Percentiles rank a stretch among this genome's conserved stretches.
Conservation (phyloP, 2,329 filamentous ascomycete genomes). For the Trichoderma brevicompactum region DNA sequence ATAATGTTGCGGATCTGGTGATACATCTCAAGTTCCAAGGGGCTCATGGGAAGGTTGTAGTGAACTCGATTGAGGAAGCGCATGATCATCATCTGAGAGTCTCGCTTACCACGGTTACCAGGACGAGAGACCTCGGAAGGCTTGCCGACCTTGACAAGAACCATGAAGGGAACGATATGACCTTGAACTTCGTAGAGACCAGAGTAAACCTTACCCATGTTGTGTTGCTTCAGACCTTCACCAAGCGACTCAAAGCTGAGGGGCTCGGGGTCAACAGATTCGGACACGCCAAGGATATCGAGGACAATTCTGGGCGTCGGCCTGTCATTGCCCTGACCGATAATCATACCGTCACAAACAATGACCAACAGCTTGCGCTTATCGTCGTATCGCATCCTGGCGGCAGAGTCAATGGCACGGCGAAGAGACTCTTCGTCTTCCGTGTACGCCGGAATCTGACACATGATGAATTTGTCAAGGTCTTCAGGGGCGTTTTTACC, state of each 20-base stretch:
- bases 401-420: slow-evolving; percentile 94
- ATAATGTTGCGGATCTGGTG: slow-evolving; percentile 99
- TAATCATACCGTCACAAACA: slow-evolving; percentile 98
- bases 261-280: slow-evolving; percentile 91
- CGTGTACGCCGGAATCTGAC: slow-evolving; percentile 95
- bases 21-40: slow-evolving; percentile 95
- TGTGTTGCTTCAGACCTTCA: slow-evolving; percentile 96
- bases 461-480: slow-evolving; percentile 97
- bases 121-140: slow-evolving; percentile 93
- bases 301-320: slow-evolving; percentile 94
- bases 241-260: slow-evolving; percentile 96
- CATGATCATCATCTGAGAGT: slow-evolving; percentile 98
- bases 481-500: slow-evolving; percentile 92
- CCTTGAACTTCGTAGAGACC: slow-evolving; percentile 97
- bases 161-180: slow-evolving; percentile 96
- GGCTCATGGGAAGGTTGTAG: slow-evolving; percentile 95
- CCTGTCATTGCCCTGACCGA: slow-evolving; percentile 95
- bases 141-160: slow-evolving; percentile 97
- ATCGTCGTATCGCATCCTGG: slow-evolving; percentile 95
- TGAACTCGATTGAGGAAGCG: slow-evolving; percentile 98
- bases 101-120: slow-evolving; percentile 98
- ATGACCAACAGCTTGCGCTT: slow-evolving; percentile 95
- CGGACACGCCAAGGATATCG: slow-evolving; percentile 93
- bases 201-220: slow-evolving; percentile 99
- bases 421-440: slow-evolving; percentile 97